Base-by-base conservation (phyloP, 495 filamentous ascomycete genomes). In the Cladorrhinum samala region DNA sequence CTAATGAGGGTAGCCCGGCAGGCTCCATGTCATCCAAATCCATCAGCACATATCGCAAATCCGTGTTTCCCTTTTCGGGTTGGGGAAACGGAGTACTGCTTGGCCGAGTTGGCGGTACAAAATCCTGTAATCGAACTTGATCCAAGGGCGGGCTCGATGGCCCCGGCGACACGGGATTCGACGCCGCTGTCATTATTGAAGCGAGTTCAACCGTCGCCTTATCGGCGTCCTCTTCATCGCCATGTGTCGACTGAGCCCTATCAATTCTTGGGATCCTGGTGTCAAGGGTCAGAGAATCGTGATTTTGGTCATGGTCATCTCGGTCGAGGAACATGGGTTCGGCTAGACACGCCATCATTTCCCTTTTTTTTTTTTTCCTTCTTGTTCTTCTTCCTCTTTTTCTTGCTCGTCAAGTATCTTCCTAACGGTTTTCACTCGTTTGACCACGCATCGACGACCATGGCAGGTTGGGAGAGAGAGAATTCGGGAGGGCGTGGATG, bases 1-100 rank as follows among this genome's bases (percentile, higher is more conserved):
- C 33, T 9, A 37, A 17, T 3, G 59, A 23, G 14, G 56, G 49
- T n/a, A 60, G 48, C 16, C 57, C 62, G 9, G 59, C 48, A 20
- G 53, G 55, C 5, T 62, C 52, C 7, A 60, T 54, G 18, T 64
- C 56, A 37, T 62, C 57, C 20, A 57, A 6, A 45, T 63, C 64
- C 57, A 62, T 50, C 25, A 50, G 46, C 13, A 43, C 62, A 37
- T 68, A 73, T 24, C 67, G 69, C 20, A 75, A 57, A 41, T 72
- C 71, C 8, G 68, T 59, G 49, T 58, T 73, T 27, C 73, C 64
- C 41, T 69, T 62, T 36, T 80, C 76, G 41, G 72, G 73, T 45
- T 81, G 72, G 5, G 77, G 78, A 46, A 81, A 81, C 1, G 78
- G 78, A 3, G 78, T 81, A 60, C 77, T 80, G 54, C 72, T 79